A percentile compares a stretch with the other conserved stretches of the same genome.
Conservation (phyloP, 106 monocot species). For the Phalaenopsis aphrodite region DNA sequence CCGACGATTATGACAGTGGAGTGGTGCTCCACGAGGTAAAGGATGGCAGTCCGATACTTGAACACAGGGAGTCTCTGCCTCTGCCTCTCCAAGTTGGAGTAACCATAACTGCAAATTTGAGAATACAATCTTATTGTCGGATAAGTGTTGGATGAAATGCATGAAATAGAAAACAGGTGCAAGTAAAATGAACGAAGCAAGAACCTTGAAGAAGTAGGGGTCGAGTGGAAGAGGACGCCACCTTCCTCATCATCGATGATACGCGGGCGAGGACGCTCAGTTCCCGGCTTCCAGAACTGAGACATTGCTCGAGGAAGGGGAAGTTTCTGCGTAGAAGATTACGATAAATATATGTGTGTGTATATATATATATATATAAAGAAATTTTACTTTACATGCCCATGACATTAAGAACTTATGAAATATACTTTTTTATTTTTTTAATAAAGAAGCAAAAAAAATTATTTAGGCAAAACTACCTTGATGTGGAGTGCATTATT, state of each 20-base stretch:
- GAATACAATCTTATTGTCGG: background rate
- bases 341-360: too few relatives aligned
- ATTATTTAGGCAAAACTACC: too few relatives aligned
- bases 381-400: too few relatives aligned
- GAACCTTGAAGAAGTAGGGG: slow-evolving; percentile 16
- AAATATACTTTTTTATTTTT: too few relatives aligned
- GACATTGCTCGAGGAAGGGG: slow-evolving; percentile 27
- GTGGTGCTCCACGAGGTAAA: slow-evolving; percentile 82
- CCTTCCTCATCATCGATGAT: slow-evolving; percentile 94
- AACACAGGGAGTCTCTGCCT: slow-evolving; percentile 79
- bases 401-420: too few relatives aligned
- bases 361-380: too few relatives aligned
- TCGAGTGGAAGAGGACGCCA: slow-evolving; percentile 70
- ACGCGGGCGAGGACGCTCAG: slow-evolving; percentile 43
- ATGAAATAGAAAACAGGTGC: background rate
- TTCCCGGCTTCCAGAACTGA: slow-evolving; percentile 81
- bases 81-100: slow-evolving; percentile 69
- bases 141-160: background rate
- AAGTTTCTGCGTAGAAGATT: too few relatives aligned
- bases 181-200: slow-evolving; percentile 10
- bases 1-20: slow-evolving; percentile 86
- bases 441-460: too few relatives aligned
- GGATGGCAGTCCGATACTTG: slow-evolving; percentile 66
- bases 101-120: slow-evolving; percentile 31
- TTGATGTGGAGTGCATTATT: too few relatives aligned